A percentile compares a stretch with the other conserved stretches of the same genome.
These are phyloP conservation scores for Phlebopus sp. DNA, from an alignment of 1,284 basidiomycete species.

Conservation along the genomic window DNA sequence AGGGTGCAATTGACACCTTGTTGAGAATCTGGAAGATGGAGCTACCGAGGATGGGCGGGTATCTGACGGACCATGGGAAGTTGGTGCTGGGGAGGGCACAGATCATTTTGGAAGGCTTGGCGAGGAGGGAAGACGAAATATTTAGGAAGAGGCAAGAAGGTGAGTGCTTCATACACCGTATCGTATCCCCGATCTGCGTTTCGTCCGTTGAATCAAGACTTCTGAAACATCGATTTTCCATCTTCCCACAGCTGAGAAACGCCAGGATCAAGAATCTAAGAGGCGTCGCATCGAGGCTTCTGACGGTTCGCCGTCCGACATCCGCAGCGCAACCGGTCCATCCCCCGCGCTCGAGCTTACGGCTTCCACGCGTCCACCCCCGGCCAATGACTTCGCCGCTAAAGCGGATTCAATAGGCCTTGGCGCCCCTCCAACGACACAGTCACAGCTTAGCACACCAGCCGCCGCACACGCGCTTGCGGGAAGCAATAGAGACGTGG, in stretches of 20 bases:
- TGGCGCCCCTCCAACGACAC: conserved; percentile 54
- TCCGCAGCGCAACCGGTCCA: conserved; percentile 43
- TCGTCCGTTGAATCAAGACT: background rate
- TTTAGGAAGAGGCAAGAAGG: conserved; percentile 91
- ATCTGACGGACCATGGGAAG: conserved; percentile 91
- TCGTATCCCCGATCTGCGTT: conserved; percentile 7
- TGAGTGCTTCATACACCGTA: conserved; percentile 43
- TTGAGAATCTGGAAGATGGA: conserved; percentile 95
- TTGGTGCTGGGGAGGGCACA: conserved; percentile 86
- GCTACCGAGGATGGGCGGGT: conserved; percentile 93
- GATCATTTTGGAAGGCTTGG: conserved; percentile 93
- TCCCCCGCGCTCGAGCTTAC: conserved; percentile 54
- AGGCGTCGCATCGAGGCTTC: conserved; percentile 79
- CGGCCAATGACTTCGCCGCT: conserved; percentile 63
- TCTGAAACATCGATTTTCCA: conserved; percentile 3
- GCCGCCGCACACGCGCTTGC: conserved; percentile 65
- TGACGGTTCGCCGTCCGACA: conserved; percentile 18
- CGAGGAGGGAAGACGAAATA: conserved; percentile 92
- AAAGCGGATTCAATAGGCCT: conserved; percentile 73
- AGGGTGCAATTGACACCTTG: conserved; percentile 97
- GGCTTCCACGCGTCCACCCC: conserved; percentile 49
- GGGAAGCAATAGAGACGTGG: conserved; percentile 83
- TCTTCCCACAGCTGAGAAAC: conserved; percentile 73
- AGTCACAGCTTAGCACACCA: conserved; percentile 54
- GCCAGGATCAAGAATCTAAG: conserved; percentile 88